Conservation (phyloP, 805 yeast species). For the Suhomyces sp. region DNA sequence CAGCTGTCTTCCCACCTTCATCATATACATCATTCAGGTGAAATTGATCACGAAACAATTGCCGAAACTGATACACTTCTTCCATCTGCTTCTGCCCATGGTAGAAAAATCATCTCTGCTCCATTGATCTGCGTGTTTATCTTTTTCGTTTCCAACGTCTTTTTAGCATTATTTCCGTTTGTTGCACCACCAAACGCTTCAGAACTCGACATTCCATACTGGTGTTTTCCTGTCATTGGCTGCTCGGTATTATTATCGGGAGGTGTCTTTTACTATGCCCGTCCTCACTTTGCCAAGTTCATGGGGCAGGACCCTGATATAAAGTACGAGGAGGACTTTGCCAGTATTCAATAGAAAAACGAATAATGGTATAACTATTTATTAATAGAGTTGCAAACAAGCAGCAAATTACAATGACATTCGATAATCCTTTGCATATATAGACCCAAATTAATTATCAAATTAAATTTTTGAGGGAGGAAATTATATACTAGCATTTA, state of each 20-base stretch:
- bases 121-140: slow-evolving; percentile 31
- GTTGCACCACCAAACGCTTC: slow-evolving; percentile 48
- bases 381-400: too few species aligned
- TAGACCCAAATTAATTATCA: too few species aligned
- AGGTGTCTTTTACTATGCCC: slow-evolving; percentile 23
- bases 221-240: slow-evolving; percentile 57
- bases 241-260: slow-evolving; percentile 45
- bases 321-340: slow-evolving; percentile 16
- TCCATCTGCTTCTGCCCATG: not conserved
- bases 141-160: slow-evolving; percentile 46
- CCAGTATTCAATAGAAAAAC: not conserved
- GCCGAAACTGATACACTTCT: not conserved
- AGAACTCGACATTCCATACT: slow-evolving; percentile 44
- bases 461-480: too few species aligned
- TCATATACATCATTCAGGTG: not conserved
- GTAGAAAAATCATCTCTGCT: slow-evolving; percentile 18
- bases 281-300: slow-evolving; percentile 8
- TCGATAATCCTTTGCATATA: too few species aligned
- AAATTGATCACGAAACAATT: not conserved
- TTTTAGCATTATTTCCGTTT: slow-evolving; percentile 55
- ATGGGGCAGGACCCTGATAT: slow-evolving; percentile 6
- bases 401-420: too few species aligned
- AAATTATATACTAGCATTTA: too few species aligned
- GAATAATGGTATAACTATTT: too few species aligned
- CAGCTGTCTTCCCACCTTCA: not conserved